A percentile compares a stretch with the other conserved stretches of the same genome.
phyloP scores from a whole-genome alignment of 768 basidiomycete species.

The Strobilomyces dryophilus region DNA sequence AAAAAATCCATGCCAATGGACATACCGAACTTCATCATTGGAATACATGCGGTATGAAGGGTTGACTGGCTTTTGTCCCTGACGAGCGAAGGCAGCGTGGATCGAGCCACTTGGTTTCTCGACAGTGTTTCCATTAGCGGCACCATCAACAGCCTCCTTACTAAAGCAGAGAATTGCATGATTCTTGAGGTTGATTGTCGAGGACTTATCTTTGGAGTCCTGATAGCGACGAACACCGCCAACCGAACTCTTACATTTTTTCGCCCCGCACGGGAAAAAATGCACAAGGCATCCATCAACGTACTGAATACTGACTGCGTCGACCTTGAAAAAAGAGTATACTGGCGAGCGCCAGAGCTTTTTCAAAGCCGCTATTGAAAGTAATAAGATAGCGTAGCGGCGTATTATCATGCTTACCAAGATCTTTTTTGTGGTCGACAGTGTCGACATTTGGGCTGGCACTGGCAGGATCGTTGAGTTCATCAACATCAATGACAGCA shows the following conservation, averaged over 20 bases:
- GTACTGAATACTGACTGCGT: background rate
- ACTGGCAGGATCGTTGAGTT: no score
- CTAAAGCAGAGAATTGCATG: background rate
- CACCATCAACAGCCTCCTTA: background rate
- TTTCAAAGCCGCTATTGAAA: background rate
- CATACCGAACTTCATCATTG: background rate
- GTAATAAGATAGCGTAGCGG: no score
- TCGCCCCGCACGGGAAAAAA: background rate
- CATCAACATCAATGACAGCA: no score
- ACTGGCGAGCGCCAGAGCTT: background rate
- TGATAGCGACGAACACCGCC: background rate
- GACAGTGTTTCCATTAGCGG: background rate
- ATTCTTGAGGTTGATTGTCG: slow-evolving; percentile 1
- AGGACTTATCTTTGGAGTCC: background rate
- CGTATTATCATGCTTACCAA: no score
- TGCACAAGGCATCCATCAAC: background rate
- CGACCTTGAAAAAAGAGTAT: background rate
- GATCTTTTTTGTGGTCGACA: no score
- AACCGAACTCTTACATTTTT: background rate
- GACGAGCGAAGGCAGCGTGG: background rate
- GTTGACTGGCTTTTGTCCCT: background rate
- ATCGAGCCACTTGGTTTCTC: background rate
- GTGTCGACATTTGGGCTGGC: no score
- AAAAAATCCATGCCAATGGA: background rate
- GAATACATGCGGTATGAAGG: background rate